Percentiles rank a stretch among this genome's conserved stretches.
Conservation (phyloP, 2,329 filamentous ascomycete genomes). For the Neonectria ditissima region DNA sequence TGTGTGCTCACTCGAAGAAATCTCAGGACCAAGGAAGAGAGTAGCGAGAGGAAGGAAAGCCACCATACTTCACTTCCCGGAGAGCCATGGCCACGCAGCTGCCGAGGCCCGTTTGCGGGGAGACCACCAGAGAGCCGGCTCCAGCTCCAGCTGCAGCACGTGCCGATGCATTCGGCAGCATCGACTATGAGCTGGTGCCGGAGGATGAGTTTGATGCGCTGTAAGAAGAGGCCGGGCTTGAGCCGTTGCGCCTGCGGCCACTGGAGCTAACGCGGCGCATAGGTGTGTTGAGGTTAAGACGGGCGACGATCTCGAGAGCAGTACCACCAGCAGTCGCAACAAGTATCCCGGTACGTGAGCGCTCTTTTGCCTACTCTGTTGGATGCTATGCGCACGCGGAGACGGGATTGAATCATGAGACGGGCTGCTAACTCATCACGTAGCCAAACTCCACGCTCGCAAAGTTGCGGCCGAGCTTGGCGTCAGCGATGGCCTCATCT, state of each 20-base stretch:
- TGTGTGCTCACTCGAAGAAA: too few relatives aligned
- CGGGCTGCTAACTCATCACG: neutral
- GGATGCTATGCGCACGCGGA: neutral
- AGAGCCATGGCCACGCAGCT: conserved; percentile 19
- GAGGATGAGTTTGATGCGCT: conserved; percentile 68
- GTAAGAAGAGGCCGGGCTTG: conserved; percentile 50
- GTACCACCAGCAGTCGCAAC: conserved; percentile 33
- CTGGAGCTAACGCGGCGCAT: conserved; percentile 16
- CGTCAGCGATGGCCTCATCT: conserved; percentile 64
- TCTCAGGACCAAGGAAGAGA: neutral
- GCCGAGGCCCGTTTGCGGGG: conserved; percentile 22
- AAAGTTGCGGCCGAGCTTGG: conserved; percentile 66
- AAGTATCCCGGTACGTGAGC: conserved; percentile 54
- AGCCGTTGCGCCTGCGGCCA: too few relatives aligned
- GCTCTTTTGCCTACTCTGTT: neutral
- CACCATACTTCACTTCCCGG: neutral
- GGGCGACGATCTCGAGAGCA: conserved; percentile 27
- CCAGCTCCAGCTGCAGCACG: conserved; percentile 8
- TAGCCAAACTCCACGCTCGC: conserved; percentile 68
- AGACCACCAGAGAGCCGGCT: conserved; percentile 17
- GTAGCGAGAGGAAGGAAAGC: neutral
- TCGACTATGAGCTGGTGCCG: conserved; percentile 53
- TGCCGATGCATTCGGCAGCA: neutral
- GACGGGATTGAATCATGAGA: neutral
- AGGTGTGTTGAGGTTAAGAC: conserved; percentile 56